These are phyloP conservation scores for Pinus taeda DNA, from an alignment of 75 land plant genomes.

Conservation along the genomic window DNA sequence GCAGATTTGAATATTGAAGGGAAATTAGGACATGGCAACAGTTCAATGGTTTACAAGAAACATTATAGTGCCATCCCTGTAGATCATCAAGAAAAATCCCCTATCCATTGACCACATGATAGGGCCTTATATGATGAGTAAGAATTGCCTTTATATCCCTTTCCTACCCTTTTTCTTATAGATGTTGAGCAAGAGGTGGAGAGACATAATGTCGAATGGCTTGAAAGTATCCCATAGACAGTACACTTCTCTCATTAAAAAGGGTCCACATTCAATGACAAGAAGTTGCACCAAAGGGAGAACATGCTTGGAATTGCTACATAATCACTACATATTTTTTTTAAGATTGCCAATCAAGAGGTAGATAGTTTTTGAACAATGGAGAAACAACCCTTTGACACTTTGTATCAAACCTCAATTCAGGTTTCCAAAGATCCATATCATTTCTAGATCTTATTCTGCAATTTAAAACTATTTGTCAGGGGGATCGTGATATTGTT, in stretches of 20 bases:
- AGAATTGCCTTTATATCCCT: constrained; percentile 5
- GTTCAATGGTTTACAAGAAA: too few relatives aligned
- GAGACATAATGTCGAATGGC: constrained; percentile 19
- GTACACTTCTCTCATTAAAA: constrained; percentile 24
- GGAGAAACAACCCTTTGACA: constrained; percentile 59
- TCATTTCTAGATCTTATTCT: constrained; percentile 72
- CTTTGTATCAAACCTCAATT: constrained; percentile 70
- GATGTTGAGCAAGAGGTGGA: constrained; percentile 55
- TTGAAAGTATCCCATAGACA: constrained; percentile 11
- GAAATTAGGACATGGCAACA: too few relatives aligned
- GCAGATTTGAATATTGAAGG: too few relatives aligned
- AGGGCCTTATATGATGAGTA: not conserved
- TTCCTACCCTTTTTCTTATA: constrained; percentile 57
- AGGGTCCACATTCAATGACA: constrained; percentile 12
- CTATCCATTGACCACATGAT: not conserved
- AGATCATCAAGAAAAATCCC: not conserved
- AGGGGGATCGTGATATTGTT: constrained; percentile 48
- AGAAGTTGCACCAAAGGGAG: constrained; percentile 9
- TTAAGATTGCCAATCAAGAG: constrained; percentile 36
- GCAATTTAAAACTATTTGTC: constrained; percentile 68
- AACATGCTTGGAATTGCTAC: constrained; percentile 11
- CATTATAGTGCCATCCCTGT: too few relatives aligned
- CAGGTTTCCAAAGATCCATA: constrained; percentile 70
- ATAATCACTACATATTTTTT: constrained; percentile 5
- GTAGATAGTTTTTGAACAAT: constrained; percentile 45